Conservation (phyloP, 441 rosid species). For the Brassica hybrid region DNA sequence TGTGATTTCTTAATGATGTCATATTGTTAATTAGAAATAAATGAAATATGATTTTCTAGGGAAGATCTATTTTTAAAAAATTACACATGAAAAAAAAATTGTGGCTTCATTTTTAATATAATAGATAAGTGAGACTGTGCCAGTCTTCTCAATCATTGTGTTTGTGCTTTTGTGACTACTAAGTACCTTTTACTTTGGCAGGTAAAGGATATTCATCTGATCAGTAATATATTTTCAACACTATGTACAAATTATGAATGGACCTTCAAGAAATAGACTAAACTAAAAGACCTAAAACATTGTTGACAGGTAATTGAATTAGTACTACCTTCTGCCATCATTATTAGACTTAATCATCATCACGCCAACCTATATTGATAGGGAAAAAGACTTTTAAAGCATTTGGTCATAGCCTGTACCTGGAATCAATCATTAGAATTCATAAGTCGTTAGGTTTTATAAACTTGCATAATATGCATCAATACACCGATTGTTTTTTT, state of each 20-base stretch:
- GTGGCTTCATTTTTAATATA: not conserved
- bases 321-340: conserved; percentile 36
- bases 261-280: conserved; percentile 2
- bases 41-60: no score
- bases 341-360: conserved; percentile 36
- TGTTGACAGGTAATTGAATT: conserved; percentile 23
- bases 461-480: not conserved
- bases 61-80: no score
- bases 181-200: conserved; percentile 33
- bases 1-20: no score
- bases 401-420: conserved; percentile 33
- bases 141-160: conserved; percentile 39
- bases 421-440: conserved; percentile 29
- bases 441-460: not conserved
- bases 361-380: conserved; percentile 36
- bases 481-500: not conserved
- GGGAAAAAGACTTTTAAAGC: conserved; percentile 11
- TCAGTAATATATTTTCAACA: conserved; percentile 4
- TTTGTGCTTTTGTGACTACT: conserved; percentile 44
- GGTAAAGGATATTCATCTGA: conserved; percentile 7
- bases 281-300: conserved; percentile 15
- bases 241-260: conserved; percentile 2
- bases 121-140: conserved; percentile 27
- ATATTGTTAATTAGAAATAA: no score
- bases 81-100: not conserved